phyloP scores from a whole-genome alignment of 805 yeast genomes.

The Lipomyces chichibuensis region DNA sequence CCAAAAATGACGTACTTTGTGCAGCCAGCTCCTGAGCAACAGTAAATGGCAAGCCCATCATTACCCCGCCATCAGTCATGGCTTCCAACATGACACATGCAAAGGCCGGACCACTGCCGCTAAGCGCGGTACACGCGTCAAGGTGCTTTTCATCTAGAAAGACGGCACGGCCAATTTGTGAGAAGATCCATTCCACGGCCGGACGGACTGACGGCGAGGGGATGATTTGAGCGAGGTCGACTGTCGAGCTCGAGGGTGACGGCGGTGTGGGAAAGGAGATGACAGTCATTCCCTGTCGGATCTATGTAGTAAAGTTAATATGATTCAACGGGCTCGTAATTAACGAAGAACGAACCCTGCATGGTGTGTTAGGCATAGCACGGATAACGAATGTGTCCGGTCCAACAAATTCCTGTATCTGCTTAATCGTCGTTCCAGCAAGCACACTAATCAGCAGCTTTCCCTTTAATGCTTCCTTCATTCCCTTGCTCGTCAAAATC shows the following conservation, averaged over 20 bases:
- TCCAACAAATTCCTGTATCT: slow-evolving; percentile 53
- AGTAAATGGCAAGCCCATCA: slow-evolving; percentile 88
- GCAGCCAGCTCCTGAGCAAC: slow-evolving; percentile 86
- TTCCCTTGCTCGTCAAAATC: slow-evolving; percentile 56
- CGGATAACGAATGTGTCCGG: slow-evolving; percentile 62
- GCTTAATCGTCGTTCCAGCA: slow-evolving; percentile 89
- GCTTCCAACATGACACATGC: slow-evolving; percentile 87
- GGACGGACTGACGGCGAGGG: slow-evolving; percentile 40
- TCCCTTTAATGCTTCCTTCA: slow-evolving; percentile 49
- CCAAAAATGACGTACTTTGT: slow-evolving; percentile 68
- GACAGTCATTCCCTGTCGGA: slow-evolving; percentile 92
- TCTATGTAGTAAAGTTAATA: slow-evolving; percentile 55
- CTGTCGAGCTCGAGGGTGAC: slow-evolving; percentile 29
- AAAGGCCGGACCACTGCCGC: slow-evolving; percentile 97
- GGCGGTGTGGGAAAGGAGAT: slow-evolving; percentile 65
- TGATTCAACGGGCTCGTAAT: background rate
- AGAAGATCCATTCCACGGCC: slow-evolving; percentile 49
- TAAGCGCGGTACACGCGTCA: slow-evolving; percentile 94
- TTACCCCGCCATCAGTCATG: slow-evolving; percentile 88
- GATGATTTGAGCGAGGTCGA: slow-evolving; percentile 33
- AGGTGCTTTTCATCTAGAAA: slow-evolving; percentile 74
- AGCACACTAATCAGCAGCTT: slow-evolving; percentile 75
- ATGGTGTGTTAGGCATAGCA: slow-evolving; percentile 97
- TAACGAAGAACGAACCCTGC: slow-evolving; percentile 23
- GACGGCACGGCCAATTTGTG: slow-evolving; percentile 48